Evolutionary conservation across 768 basidiomycete genomes (phyloP).

Genomic region (Boletus tomentosulus): DNA sequence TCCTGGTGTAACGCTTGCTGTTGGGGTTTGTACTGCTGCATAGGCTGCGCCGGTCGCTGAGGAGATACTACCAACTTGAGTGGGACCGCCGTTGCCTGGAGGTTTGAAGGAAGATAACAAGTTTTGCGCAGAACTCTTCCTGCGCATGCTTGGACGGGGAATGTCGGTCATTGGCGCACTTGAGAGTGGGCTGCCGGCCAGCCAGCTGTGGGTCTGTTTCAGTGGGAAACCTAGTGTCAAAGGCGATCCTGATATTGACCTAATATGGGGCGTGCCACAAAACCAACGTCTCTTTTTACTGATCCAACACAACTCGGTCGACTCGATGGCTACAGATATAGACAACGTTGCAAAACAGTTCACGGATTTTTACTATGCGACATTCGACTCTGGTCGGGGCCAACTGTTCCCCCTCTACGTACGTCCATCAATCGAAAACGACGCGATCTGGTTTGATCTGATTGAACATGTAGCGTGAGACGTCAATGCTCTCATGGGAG

Average conservation of each 20-base stretch:
- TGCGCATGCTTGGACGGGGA: conserved; percentile 62
- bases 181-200: conserved; percentile 12
- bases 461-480: conserved; percentile 50
- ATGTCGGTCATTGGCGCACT: conserved; percentile 28
- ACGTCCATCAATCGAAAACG: conserved; percentile 28
- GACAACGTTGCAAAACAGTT: conserved; percentile 74
- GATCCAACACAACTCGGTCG: conserved; percentile 17
- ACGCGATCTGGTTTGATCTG: conserved; percentile 28
- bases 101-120: conserved; percentile 70
- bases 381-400: conserved; percentile 64
- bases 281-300: conserved; percentile 1
- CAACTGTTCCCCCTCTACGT: conserved; percentile 73
- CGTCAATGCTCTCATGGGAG: conserved; percentile 89
- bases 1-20: conserved; percentile 37
- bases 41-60: conserved; percentile 38
- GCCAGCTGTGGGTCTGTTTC: background rate
- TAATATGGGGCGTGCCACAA: conserved; percentile 10
- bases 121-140: conserved; percentile 85
- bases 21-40: conserved; percentile 33
- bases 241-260: conserved; percentile 8
- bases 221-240: conserved; percentile 4
- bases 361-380: conserved; percentile 75
- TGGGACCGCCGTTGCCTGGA: conserved; percentile 18
- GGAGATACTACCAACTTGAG: conserved; percentile 32
- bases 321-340: conserved; percentile 60